phyloP scores from a whole-genome alignment of 495 filamentous ascomycete genomes.

The Stereocaulon alpinum region DNA sequence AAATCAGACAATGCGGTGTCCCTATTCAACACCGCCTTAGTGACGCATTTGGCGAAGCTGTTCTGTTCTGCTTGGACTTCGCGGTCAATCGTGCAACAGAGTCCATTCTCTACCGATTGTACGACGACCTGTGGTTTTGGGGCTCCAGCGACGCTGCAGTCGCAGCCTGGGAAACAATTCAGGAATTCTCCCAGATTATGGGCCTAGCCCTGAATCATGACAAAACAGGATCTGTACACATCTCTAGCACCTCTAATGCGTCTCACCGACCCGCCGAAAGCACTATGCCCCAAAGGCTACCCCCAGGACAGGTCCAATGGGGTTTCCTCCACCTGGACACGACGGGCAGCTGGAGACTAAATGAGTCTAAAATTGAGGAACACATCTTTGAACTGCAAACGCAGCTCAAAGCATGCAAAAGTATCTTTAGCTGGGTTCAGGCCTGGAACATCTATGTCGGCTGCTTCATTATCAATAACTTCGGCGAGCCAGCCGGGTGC shows the following conservation, averaged over 20 bases:
- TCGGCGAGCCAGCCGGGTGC: constrained; percentile 47
- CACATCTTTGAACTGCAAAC: constrained; percentile 45
- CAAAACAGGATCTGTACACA: constrained; percentile 45
- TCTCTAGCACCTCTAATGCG: constrained; percentile 9
- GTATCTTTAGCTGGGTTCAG: constrained; percentile 48
- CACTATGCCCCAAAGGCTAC: constrained; percentile 12
- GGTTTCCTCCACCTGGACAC: constrained; percentile 25
- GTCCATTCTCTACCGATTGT: constrained; percentile 38
- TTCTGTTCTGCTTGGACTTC: constrained; percentile 51
- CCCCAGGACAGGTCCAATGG: constrained; percentile 20
- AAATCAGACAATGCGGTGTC: constrained; percentile 39
- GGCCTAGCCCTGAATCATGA: constrained; percentile 39
- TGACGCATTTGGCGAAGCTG: constrained; percentile 41
- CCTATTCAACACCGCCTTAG: constrained; percentile 45
- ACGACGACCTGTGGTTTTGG: constrained; percentile 56
- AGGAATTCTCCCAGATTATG: constrained; percentile 37
- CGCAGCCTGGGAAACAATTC: constrained; percentile 43
- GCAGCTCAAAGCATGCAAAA: constrained; percentile 39
- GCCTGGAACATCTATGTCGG: constrained; percentile 44
- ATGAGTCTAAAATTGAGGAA: constrained; percentile 41
- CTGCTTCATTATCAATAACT: constrained; percentile 49
- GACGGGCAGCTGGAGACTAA: constrained; percentile 42
- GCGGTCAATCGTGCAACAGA: constrained; percentile 44
- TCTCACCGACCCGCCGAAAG: background rate
- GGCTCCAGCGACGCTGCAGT: constrained; percentile 35